A percentile compares a stretch with the other conserved stretches of the same genome.
Evolutionary conservation across 495 filamentous ascomycete genomes (phyloP).

Genomic region (Penicillium atrosanguineum): DNA sequence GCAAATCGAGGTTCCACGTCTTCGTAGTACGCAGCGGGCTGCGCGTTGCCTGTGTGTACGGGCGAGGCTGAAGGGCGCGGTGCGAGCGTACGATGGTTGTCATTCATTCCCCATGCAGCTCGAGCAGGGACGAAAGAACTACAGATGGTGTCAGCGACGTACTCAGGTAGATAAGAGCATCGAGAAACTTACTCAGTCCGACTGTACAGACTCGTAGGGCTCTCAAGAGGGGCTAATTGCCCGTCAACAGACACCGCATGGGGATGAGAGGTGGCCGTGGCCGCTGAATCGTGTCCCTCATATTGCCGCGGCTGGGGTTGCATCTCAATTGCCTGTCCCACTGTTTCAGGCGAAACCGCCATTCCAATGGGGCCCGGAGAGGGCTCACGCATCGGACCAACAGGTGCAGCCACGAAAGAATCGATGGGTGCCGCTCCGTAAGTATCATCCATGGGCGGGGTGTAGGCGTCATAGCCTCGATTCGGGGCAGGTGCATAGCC

Average conservation of each 20-base stretch:
- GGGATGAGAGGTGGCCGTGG: conserved; percentile 64
- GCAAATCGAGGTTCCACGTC: conserved; percentile 90
- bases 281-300: conserved; percentile 50
- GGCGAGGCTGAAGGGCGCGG: conserved; percentile 13
- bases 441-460: conserved; percentile 24
- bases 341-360: conserved; percentile 47
- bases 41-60: conserved; percentile 10
- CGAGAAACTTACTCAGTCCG: conserved; percentile 64
- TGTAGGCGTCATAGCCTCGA: conserved; percentile 24
- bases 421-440: conserved; percentile 14
- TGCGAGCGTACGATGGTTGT: conserved; percentile 17
- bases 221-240: conserved; percentile 39
- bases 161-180: background rate
- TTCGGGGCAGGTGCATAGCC: conserved; percentile 36
- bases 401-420: conserved; percentile 30
- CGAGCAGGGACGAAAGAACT: conserved; percentile 66
- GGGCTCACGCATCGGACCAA: conserved; percentile 26
- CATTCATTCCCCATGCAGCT: conserved; percentile 36
- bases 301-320: conserved; percentile 47
- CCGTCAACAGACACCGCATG: conserved; percentile 35
- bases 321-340: conserved; percentile 85
- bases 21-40: conserved; percentile 71
- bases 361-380: conserved; percentile 62
- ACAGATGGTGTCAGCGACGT: background rate
- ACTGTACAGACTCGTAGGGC: conserved; percentile 66